Conservation (phyloP, 2,329 filamentous ascomycete genomes). For the Alternaria alternata region DNA sequence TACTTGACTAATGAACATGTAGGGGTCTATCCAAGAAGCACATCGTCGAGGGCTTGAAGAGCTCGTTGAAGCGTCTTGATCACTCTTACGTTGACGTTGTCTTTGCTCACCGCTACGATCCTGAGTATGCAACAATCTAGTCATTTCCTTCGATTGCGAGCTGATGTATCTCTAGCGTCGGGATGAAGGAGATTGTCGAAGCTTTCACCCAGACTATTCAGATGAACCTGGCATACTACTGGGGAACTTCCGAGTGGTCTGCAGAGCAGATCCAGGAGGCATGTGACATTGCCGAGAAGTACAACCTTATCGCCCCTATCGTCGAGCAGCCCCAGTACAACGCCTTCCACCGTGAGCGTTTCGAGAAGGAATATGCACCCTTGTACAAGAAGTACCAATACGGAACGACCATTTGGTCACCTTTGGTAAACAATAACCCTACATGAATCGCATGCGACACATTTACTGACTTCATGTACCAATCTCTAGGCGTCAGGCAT, state of each 20-base stretch:
- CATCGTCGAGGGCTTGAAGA: constrained; percentile 66
- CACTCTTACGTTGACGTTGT: constrained; percentile 73
- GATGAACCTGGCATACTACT: constrained; percentile 65
- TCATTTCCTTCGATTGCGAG: not conserved
- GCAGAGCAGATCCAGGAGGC: constrained; percentile 68
- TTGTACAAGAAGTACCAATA: constrained; percentile 65
- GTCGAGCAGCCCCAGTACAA: constrained; percentile 68
- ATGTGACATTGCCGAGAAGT: constrained; percentile 66
- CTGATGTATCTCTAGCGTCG: constrained; percentile 52
- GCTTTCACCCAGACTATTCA: constrained; percentile 61
- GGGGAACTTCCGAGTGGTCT: constrained; percentile 66
- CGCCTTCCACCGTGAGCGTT: constrained; percentile 67
- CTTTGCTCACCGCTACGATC: constrained; percentile 68
- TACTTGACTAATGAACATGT: not conserved
- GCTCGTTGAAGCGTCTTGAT: constrained; percentile 65
- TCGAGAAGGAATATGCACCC: constrained; percentile 68
- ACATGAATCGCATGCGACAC: not conserved
- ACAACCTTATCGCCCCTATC: constrained; percentile 67
- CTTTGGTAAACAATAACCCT: constrained; percentile 49
- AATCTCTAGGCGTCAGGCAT: constrained; percentile 58
- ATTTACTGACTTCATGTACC: not conserved
- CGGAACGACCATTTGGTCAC: constrained; percentile 65
- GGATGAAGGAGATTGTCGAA: constrained; percentile 70
- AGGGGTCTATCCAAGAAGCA: constrained; percentile 60
- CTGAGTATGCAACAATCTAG: constrained; percentile 41